A percentile compares a stretch with the other conserved stretches of the same genome.
Evolutionary conservation across 2,329 filamentous ascomycete species (phyloP).

Genomic region (Paecilomyces formosus): DNA sequence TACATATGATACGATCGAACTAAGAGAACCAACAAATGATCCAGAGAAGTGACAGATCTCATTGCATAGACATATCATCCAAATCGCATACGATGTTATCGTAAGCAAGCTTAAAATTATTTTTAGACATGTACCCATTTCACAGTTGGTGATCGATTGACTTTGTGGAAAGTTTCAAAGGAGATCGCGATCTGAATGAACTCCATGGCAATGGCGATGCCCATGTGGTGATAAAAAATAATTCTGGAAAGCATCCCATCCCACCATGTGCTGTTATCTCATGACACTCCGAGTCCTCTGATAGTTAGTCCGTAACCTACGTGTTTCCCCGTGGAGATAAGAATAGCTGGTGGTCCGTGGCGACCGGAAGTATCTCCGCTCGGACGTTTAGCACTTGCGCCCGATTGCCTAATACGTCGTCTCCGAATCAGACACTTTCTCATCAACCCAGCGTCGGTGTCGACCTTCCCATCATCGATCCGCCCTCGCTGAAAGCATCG

Average conservation of each 20-base stretch:
- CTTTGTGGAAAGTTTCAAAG: not conserved
- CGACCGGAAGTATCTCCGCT: not conserved
- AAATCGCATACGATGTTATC: not conserved
- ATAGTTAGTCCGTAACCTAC: not conserved
- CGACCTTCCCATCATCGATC: not conserved
- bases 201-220: not conserved
- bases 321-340: not conserved
- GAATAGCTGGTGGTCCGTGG: not conserved
- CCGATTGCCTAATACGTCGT: constrained; percentile 1
- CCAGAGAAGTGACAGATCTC: not conserved
- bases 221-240: not conserved
- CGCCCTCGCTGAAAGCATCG: not conserved
- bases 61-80: not conserved
- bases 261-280: constrained; percentile 1
- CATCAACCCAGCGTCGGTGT: not conserved
- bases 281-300: not conserved
- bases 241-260: not conserved
- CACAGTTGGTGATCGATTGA: not conserved
- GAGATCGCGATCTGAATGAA: not conserved
- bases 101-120: not conserved
- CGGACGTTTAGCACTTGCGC: not conserved
- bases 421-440: constrained; percentile 1
- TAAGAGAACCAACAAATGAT: not conserved
- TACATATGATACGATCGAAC: not conserved
- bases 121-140: not conserved